A percentile compares a stretch with the other conserved stretches of the same genome.
Evolutionary conservation across 805 yeast genomes (phyloP).

Genomic region (Citeromyces matritensis): DNA sequence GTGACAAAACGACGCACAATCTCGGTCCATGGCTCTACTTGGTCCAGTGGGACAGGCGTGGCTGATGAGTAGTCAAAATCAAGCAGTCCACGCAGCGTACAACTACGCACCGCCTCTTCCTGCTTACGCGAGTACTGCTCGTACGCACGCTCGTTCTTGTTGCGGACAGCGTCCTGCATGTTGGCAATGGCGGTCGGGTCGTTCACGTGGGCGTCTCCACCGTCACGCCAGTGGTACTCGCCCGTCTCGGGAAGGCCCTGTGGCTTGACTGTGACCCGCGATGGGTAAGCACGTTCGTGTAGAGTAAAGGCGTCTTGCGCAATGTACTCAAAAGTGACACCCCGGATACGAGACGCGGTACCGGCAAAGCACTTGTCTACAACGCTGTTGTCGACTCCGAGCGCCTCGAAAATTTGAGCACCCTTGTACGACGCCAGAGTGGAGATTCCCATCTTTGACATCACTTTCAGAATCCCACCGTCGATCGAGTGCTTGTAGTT

Average conservation of each 20-base stretch:
- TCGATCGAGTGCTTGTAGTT: slow-evolving; percentile 81
- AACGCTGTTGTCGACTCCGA: slow-evolving; percentile 91
- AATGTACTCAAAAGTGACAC: slow-evolving; percentile 88
- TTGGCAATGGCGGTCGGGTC: slow-evolving; percentile 92
- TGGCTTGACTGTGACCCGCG: slow-evolving; percentile 55
- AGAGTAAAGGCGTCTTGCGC: slow-evolving; percentile 93
- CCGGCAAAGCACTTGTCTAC: slow-evolving; percentile 94
- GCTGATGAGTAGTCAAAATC: slow-evolving; percentile 74
- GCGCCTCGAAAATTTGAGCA: slow-evolving; percentile 95
- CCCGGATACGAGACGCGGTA: slow-evolving; percentile 92
- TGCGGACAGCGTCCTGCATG: slow-evolving; percentile 95
- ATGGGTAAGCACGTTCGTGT: slow-evolving; percentile 87
- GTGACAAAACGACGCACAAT: slow-evolving; percentile 94
- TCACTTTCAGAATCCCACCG: slow-evolving; percentile 87
- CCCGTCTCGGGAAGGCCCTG: slow-evolving; percentile 84
- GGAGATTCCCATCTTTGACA: slow-evolving; percentile 99
- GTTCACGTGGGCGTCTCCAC: slow-evolving; percentile 91
- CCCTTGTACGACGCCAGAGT: slow-evolving; percentile 97
- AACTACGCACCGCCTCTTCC: slow-evolving; percentile 78
- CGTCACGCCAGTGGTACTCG: slow-evolving; percentile 97
- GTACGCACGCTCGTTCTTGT: slow-evolving; percentile 88
- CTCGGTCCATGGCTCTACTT: slow-evolving; percentile 99
- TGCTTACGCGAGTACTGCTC: slow-evolving; percentile 83
- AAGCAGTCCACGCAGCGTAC: slow-evolving; percentile 87
- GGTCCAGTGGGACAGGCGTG: slow-evolving; percentile 80